Base-by-base conservation (phyloP, 148 eudicot species). In the Rhododendron vialii region DNA sequence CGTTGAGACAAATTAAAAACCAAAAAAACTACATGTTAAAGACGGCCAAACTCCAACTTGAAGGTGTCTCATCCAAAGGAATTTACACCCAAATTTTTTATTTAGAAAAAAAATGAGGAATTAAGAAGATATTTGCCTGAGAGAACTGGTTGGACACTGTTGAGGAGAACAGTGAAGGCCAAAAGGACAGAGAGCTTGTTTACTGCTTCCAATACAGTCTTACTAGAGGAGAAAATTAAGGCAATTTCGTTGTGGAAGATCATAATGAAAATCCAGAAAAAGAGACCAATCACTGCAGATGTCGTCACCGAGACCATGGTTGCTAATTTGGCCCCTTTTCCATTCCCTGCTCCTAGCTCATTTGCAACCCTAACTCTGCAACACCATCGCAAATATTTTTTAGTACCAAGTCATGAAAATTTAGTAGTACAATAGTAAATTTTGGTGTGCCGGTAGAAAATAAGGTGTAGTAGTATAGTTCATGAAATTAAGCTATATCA, bases 281-380 rank as follows among this genome's bases (percentile, higher is more conserved):
- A 76, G 75, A 93, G 81, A 0, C 95, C 95, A 1, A 93, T 90
- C n/a, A 86, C 89, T 38, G 59, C 0, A 0, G 95, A 93, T 45
- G 93, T 90, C 77, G 26, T 30, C 69, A 93, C 93, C 14, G 95
- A 88, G 30, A 93, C 91, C 36, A 33, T 47, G 15, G 92, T 89
- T 3, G 95, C 95, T 69, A 93, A 93, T 80, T 92, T 93, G 0
- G 95, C 95, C 30, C 91, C 95, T 88, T 90, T 93, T 24, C 92
- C 95, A 55, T 91, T 93, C 17, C 95, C 95, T n/a, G 92, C 93
- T 86, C 95, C 95, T 4, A 93, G 92, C 85, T 93, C 95, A 71
- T 93, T 93, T 36, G 95, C 92, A 28, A 93, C 93, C 86, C 93
- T 86, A 11, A 93, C 93, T 78, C 95, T 22, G 4, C 33, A n/a